These are phyloP conservation scores for Drechslerella stenobrocha DNA, from an alignment of 2,329 filamentous ascomycete species.

Conservation along the genomic window DNA sequence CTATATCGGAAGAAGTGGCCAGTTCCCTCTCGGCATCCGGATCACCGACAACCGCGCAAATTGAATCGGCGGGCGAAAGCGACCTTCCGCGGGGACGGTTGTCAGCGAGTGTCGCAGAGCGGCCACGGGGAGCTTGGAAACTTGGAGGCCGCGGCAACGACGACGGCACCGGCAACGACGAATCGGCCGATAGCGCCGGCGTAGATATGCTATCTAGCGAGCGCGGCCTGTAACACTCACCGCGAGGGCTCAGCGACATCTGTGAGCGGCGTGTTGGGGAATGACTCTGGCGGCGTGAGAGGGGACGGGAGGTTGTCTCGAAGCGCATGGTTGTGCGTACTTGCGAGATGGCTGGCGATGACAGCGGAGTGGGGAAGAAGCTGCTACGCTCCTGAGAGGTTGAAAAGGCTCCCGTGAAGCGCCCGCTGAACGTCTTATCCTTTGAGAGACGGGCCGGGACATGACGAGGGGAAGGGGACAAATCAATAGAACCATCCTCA, in stretches of 20 bases:
- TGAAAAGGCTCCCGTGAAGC: conserved; percentile 45
- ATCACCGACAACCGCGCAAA: conserved; percentile 49
- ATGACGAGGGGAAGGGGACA: conserved; percentile 40
- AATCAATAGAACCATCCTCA: conserved; percentile 46
- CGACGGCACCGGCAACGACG: conserved; percentile 19
- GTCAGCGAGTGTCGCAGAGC: conserved; percentile 46
- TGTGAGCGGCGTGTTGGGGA: conserved; percentile 45
- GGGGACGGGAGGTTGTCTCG: conserved; percentile 36
- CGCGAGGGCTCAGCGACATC: conserved; percentile 42
- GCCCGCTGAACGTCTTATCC: conserved; percentile 45
- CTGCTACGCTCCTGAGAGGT: conserved; percentile 26
- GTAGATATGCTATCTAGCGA: conserved; percentile 47
- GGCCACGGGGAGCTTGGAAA: conserved; percentile 34
- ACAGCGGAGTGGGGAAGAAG: conserved; percentile 43
- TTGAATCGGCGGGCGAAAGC: conserved; percentile 46
- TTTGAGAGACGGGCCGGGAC: conserved; percentile 29
- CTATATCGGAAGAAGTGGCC: conserved; percentile 44
- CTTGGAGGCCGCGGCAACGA: conserved; percentile 15
- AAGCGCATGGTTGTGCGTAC: conserved; percentile 42
- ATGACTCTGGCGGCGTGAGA: conserved; percentile 44
- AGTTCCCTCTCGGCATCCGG: conserved; percentile 46
- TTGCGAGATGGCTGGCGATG: conserved; percentile 46
- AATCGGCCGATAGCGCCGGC: conserved; percentile 12
- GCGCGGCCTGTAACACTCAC: conserved; percentile 47
- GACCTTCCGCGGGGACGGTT: conserved; percentile 48